Base-by-base conservation (phyloP, 768 basidiomycete genomes). In the Rhizopogon salebrosus region DNA sequence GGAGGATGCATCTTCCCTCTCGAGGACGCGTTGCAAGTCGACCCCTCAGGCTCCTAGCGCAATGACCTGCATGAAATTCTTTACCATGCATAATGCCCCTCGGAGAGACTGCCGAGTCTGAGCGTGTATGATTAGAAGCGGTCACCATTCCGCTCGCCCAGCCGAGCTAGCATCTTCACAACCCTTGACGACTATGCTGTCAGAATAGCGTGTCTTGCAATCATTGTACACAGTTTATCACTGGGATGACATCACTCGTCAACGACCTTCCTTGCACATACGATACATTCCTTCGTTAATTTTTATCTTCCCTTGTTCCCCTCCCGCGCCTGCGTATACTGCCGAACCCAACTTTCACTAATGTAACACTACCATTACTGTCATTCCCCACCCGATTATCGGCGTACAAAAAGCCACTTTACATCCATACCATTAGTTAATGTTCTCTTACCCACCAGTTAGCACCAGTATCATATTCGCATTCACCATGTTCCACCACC, bases 41-140 rank as follows among this genome's bases (percentile, higher is more conserved):
- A 43, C 59, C 14, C 54, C 60, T 43, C 62, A 54, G 41, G 20
- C 59, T 41, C 62, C 56, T 46, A 56, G 51, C 66, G 62, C 74
- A 51, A 73, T 83, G 63, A 76, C 78, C 0, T 80, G 78, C 61
- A 68, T 80, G 55, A 72, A 69, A 43, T 78, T 80, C 60, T 74
- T 83, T 56, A 69, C 77, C 36, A 58, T 78, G 36, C 77, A 72
- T 54, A 74, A 71, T 53, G 45, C 68, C 52, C 51, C 41, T 61
- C 48, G 59, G 57, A 48, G 54, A 49, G 41, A 49, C 39, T 55
- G 50, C 38, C 48, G 29, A 18, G 52, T 52, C 22, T 68, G 54
- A 60, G 16, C 6, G 4, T 29, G 41, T 37, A 51, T 10, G 18
- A 34, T 11, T 34, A 34, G 13, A 4, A 26, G 22, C 22, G 3